Evolutionary conservation across 2,329 filamentous ascomycete species (phyloP), one percentile per base, ranked within the genome.

Genomic region (Alternaria conjuncta): DNA sequence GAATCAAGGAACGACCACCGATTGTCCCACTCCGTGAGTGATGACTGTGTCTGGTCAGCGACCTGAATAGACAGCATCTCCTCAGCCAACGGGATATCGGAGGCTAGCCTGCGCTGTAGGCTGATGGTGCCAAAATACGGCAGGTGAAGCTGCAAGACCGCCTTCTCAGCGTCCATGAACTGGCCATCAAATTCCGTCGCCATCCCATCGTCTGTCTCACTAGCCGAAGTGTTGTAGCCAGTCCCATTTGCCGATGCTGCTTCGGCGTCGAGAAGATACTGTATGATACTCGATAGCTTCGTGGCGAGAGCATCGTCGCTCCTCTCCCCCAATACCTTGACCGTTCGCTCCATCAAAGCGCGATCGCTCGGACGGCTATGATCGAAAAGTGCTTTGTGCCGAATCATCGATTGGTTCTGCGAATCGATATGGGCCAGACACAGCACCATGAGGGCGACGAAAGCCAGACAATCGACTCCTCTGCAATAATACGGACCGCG

Each of bases 121-220:
- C 66, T 73, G 55, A 80, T 71, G 8, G 69, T 66, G 9, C 68
- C 68, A 47, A 66, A 64, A 18, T 69, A 63, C 2, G 71, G 71
- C n/a, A 73, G 65, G 12, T 55, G 41, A 8, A 72, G 36, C n/a
- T 57, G 50, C 12, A 68, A 61, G 6, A 72, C 46, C 3, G 32
- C 32, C 12, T 54, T 32, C 12, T 56, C 55, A 11, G 23, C 51
- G 12, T 65, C 47, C 5, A 58, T 60, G 7, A 69, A 61, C 8
- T 71, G 67, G 45, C 72, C 70, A 15, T 73, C 70, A 7, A 70
- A 65, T 4, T 78, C 77, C 2, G 36, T 41, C 36, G 36, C 36
- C 36, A 68, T 51, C n/a, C 20, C 57, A 13, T 21, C 36, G 13
- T 70, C 68, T 2, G 65, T 59, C 5, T 68, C 57, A 0, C 62